Base-by-base conservation (phyloP, 768 basidiomycete species). In the Amanita molliuscula region DNA sequence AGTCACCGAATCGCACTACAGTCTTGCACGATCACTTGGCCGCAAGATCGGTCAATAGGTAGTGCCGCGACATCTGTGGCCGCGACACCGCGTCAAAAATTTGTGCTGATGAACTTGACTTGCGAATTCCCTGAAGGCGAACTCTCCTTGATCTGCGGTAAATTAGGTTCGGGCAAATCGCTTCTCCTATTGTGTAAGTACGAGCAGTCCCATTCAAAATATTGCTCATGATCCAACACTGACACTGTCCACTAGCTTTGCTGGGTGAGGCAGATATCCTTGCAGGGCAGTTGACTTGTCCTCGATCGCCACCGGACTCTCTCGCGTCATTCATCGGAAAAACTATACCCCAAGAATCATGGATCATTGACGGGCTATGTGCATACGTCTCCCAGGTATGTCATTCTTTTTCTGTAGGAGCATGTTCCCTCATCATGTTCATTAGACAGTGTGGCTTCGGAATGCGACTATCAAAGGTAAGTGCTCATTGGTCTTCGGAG, bases 1-100 rank as follows among this genome's bases (percentile, higher is more conserved):
- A 71, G 74, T n/a, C 69, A 74, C 45, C 75, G 68, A 3, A 81
- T 94, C 47, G 74, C 82, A 0, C 77, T 94, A 56, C 85, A 85
- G 60, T 86, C 85, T 8, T 91, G 89, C 34, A 95, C 89, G 1
- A 73, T 91, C 43, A 89, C 90, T 1, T 97, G 93, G 93, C 88
- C 93, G 0, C 81, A 84, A 56, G 88, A 92, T 54, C 79, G 86
- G 31, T 53, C 64, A 18, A 67, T 66, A 38, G 57, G 63, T n/a
- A 71, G 75, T 21, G 59, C 60, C 1, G 66, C 74, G 3, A 67
- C 82, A 2, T 84, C 83, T 3, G 71, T 69, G 13, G 49, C 21
- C 10, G 28, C 41, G 16, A 50, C 41, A 34, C 93, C 92, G 7
- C 78, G 74, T 53, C 71, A 79, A 53, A 86, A 84, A 57, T 96